These are phyloP conservation scores for Monosporascus sp. DNA, from an alignment of 2,329 filamentous ascomycete species.

Conservation along the genomic window DNA sequence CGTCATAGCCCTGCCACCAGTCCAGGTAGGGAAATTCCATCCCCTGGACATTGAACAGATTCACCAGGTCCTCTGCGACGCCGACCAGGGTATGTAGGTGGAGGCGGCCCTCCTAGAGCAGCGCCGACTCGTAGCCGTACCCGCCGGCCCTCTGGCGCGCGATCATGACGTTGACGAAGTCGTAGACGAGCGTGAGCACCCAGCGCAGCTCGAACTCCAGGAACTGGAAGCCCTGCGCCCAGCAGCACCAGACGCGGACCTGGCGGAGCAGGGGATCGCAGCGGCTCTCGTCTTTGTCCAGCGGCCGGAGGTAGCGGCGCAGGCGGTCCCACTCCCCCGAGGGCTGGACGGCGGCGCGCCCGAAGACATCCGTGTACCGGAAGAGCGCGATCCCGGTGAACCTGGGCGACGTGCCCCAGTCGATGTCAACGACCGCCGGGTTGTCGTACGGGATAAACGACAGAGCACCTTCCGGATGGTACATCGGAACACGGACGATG, in stretches of 20 bases:
- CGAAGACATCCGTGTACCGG: constrained; percentile 11
- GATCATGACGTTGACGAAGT: constrained; percentile 10
- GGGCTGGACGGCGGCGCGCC: constrained; percentile 12
- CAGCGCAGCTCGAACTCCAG: constrained; percentile 15
- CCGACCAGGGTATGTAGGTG: constrained; percentile 9
- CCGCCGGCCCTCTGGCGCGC: constrained; percentile 2
- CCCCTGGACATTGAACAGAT: constrained; percentile 8
- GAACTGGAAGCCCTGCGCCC: constrained; percentile 11
- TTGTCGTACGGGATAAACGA: constrained; percentile 13
- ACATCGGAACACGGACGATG: constrained; percentile 10
- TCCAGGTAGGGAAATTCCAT: constrained; percentile 5
- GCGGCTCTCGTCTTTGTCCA: neutral
- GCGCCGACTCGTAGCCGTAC: neutral
- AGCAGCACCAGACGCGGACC: constrained; percentile 13
- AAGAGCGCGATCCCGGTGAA: constrained; percentile 10
- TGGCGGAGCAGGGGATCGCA: constrained; percentile 2
- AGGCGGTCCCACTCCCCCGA: constrained; percentile 1
- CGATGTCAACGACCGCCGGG: constrained; percentile 8
- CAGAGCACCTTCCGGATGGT: neutral
- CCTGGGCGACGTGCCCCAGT: constrained; percentile 6
- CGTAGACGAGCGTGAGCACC: constrained; percentile 15
- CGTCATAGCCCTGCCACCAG: neutral
- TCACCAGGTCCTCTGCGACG: constrained; percentile 8
- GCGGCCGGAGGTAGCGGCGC: constrained; percentile 7
- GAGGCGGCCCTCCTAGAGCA: constrained; percentile 11